These are phyloP conservation scores for Onygenales sp. DNA, from an alignment of 2,329 filamentous ascomycete species.

Conservation along the genomic window DNA sequence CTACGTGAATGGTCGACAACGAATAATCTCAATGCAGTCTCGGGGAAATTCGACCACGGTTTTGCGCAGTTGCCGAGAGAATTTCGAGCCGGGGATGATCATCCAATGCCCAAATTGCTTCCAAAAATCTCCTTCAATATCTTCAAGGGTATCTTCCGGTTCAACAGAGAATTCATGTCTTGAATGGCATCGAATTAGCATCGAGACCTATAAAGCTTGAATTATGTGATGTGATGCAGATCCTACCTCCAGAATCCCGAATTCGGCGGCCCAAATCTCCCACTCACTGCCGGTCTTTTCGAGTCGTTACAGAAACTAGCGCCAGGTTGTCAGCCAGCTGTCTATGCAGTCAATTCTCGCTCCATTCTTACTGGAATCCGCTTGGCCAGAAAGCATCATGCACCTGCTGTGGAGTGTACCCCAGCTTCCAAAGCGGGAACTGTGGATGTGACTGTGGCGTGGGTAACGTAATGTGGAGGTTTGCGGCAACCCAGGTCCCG, in stretches of 20 bases:
- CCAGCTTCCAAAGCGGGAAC: conserved; percentile 20
- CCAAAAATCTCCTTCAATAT: conserved; percentile 10
- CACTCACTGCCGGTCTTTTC: conserved; percentile 16
- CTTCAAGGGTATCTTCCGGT: conserved; percentile 13
- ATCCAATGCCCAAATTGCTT: conserved; percentile 3
- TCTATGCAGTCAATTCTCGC: background rate
- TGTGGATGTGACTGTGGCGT: conserved; percentile 19
- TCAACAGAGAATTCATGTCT: conserved; percentile 13
- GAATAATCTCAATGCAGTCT: conserved; percentile 18
- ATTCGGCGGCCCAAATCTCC: conserved; percentile 18
- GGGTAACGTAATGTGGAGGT: conserved; percentile 18
- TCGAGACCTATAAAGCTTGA: conserved; percentile 21
- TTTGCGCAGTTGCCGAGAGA: background rate
- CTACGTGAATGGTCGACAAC: conserved; percentile 17
- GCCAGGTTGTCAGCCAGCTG: background rate
- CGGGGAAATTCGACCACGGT: conserved; percentile 11
- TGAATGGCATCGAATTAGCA: conserved; percentile 15
- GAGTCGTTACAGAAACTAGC: conserved; percentile 18
- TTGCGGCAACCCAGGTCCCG: conserved; percentile 21
- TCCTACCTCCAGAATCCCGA: conserved; percentile 26
- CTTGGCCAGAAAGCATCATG: conserved; percentile 22
- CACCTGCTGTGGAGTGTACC: conserved; percentile 18
- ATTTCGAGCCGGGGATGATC: background rate
- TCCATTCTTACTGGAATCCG: conserved; percentile 11
- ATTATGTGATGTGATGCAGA: conserved; percentile 9